Conservation (phyloP, 208 protist species). For the Leishmania braziliensis region DNA sequence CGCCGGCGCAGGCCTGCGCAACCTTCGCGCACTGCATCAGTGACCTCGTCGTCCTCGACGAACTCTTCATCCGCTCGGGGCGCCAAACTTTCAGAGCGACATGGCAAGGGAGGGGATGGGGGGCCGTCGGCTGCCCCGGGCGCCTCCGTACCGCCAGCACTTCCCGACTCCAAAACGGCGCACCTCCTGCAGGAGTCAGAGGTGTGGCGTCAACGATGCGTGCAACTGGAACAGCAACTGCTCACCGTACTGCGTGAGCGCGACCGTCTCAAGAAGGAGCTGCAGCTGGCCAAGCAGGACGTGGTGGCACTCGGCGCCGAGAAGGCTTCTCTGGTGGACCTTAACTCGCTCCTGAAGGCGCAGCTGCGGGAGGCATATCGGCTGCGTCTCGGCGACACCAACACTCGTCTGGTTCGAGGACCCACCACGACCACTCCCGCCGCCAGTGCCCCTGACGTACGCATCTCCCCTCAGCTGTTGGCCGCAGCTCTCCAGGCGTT, state of each 20-base stretch:
- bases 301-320: constrained; percentile 53
- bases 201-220: constrained; percentile 72
- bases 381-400: constrained; percentile 27
- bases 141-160: constrained; percentile 11
- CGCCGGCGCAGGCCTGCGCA: constrained; percentile 12
- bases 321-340: constrained; percentile 79
- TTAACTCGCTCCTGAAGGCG: constrained; percentile 87
- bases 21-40: constrained; percentile 10
- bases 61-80: not conserved
- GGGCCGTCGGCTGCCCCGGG: not conserved
- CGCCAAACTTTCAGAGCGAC: not conserved
- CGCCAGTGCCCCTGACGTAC: not conserved
- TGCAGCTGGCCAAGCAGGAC: constrained; percentile 52
- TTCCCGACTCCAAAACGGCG: constrained; percentile 23
- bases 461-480: constrained; percentile 30
- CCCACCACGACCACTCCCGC: not conserved
- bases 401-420: not conserved
- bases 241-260: constrained; percentile 66
- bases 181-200: constrained; percentile 67
- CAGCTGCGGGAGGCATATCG: constrained; percentile 84
- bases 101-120: not conserved
- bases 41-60: constrained; percentile 19
- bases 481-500: constrained; percentile 25
- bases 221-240: constrained; percentile 79
- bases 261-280: constrained; percentile 55